These are phyloP conservation scores for Saraca asoca DNA, from an alignment of 331 rosid genomes.

Conservation along the genomic window DNA sequence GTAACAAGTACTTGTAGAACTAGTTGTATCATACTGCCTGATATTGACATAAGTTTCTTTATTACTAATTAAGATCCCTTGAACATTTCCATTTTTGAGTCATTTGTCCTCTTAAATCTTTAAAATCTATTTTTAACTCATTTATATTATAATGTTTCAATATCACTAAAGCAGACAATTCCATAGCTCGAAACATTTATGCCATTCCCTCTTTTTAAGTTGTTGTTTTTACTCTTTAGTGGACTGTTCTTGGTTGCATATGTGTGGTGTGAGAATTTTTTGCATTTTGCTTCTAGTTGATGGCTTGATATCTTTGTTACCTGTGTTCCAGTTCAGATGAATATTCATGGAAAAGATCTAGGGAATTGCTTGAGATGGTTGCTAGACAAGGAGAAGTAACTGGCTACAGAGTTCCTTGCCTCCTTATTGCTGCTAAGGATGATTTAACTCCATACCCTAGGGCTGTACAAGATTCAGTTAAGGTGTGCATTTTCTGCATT, in stretches of 20 bases:
- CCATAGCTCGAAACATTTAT: no score
- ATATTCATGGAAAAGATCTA: constrained; percentile 77
- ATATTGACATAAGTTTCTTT: constrained; percentile 25
- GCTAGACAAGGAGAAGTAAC: constrained; percentile 81
- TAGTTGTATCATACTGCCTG: not conserved
- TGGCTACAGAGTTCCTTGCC: constrained; percentile 81
- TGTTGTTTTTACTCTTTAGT: not conserved
- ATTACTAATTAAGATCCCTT: constrained; percentile 15
- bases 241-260: not conserved
- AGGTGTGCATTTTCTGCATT: constrained; percentile 49
- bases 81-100: no score
- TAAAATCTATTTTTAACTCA: not conserved
- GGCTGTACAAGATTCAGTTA: constrained; percentile 81
- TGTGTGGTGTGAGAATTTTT: not conserved
- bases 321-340: constrained; percentile 74
- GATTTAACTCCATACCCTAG: constrained; percentile 84
- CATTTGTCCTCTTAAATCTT: not conserved
- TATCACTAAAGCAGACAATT: no score
- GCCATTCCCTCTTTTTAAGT: not conserved
- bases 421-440: constrained; percentile 85
- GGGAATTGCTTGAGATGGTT: constrained; percentile 79
- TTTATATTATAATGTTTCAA: no score
- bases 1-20: not conserved
- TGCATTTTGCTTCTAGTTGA: no score
- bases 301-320: constrained; percentile 28